Percentiles rank a stretch among this genome's conserved stretches.
Conservation (phyloP, 306 rosid genomes). For the Delonix regia region DNA sequence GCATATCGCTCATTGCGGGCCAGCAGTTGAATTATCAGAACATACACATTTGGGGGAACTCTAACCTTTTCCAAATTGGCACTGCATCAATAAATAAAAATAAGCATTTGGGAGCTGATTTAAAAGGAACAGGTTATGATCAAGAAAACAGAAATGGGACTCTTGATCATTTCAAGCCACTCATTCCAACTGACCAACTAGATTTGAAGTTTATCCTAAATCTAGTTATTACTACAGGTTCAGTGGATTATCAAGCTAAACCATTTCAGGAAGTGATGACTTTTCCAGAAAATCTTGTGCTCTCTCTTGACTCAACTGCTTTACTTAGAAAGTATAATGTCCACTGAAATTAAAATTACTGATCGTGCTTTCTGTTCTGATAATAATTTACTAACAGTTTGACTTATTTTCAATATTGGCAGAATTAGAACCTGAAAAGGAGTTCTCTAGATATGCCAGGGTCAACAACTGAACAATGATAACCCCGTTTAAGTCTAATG, state of each 20-base stretch:
- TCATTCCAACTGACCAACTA: constrained; percentile 15
- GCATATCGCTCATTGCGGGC: constrained; percentile 79
- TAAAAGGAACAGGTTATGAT: constrained; percentile 18
- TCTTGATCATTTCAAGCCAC: constrained; percentile 32
- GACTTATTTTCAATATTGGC: neutral
- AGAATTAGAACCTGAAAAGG: neutral
- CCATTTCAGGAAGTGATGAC: neutral
- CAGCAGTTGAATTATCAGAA: constrained; percentile 74
- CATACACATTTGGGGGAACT: constrained; percentile 67
- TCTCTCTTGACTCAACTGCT: neutral
- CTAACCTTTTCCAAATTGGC: constrained; percentile 78
- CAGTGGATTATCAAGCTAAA: constrained; percentile 24
- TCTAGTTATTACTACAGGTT: constrained; percentile 12
- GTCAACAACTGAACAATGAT: neutral
- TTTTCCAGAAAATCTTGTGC: neutral
- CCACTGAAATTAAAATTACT: neutral
- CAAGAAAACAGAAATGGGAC: constrained; percentile 19
- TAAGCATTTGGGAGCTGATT: constrained; percentile 19
- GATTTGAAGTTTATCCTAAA: constrained; percentile 24
- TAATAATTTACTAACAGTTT: constrained; percentile 1
- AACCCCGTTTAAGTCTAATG: neutral
- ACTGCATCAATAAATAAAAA: constrained; percentile 54
- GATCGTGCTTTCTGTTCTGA: constrained; percentile 14
- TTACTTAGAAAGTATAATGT: constrained; percentile 16
- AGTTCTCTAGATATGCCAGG: neutral